Percentiles rank a stretch among this genome's conserved stretches.
Conservation (phyloP, 495 filamentous ascomycete species). For the Aspergillus egyptiacus region DNA sequence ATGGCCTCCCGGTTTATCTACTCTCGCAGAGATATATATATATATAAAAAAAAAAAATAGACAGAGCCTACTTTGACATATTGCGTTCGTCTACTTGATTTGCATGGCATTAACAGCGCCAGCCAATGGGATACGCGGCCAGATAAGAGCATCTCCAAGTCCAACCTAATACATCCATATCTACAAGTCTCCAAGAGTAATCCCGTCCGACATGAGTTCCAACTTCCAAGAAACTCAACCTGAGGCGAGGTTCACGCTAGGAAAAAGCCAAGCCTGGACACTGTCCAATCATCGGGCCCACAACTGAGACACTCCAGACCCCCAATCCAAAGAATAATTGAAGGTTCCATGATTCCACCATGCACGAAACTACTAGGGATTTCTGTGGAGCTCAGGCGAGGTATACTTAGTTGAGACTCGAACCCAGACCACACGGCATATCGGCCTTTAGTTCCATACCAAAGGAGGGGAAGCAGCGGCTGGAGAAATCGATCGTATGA, state of each 20-base stretch:
- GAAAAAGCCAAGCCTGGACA: slow-evolving; percentile 20
- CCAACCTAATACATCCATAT: too few relatives aligned
- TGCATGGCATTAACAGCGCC: background rate
- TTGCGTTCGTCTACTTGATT: background rate
- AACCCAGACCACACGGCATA: slow-evolving; percentile 6
- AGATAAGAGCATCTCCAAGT: background rate
- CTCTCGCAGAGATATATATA: too few relatives aligned
- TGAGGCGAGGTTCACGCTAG: slow-evolving; percentile 16
- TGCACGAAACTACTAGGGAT: slow-evolving; percentile 5
- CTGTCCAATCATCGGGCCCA: slow-evolving; percentile 13
- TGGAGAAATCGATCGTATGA: background rate
- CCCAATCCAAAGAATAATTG: slow-evolving; percentile 3
- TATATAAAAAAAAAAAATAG: too few relatives aligned
- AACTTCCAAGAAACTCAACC: slow-evolving; percentile 3
- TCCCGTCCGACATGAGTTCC: too few relatives aligned
- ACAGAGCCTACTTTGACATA: too few relatives aligned
- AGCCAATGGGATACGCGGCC: background rate
- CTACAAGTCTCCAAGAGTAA: too few relatives aligned
- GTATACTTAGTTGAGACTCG: background rate
- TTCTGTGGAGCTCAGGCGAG: background rate
- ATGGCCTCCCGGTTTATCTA: too few relatives aligned
- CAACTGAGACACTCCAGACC: slow-evolving; percentile 17
- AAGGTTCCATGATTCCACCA: slow-evolving; percentile 12
- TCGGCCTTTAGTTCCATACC: background rate
- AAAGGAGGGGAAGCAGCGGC: background rate